These are phyloP conservation scores for Hibiscus trionum DNA, from an alignment of 345 rosid genomes.

Conservation along the genomic window DNA sequence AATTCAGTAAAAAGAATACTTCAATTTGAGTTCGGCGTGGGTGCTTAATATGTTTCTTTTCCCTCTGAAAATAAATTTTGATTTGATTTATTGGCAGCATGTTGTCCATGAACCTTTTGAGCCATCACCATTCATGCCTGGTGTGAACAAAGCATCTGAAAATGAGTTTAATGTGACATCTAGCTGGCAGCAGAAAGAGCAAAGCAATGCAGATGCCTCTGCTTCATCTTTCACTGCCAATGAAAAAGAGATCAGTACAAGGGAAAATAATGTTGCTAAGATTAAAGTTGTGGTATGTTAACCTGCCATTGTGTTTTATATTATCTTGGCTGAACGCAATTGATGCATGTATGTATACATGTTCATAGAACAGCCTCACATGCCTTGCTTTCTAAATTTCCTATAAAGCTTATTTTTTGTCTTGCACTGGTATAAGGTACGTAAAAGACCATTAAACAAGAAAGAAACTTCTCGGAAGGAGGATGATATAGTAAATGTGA, in stretches of 20 bases:
- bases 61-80: constrained; percentile 1
- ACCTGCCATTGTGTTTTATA: neutral
- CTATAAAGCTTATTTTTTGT: neutral
- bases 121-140: constrained; percentile 82
- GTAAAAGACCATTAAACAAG: constrained; percentile 93
- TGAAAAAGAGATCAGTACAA: constrained; percentile 66
- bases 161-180: constrained; percentile 48
- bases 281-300: constrained; percentile 92
- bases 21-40: neutral
- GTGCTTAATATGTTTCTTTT: neutral
- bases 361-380: neutral
- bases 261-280: constrained; percentile 82
- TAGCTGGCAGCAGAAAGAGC: constrained; percentile 40
- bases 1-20: neutral
- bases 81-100: constrained; percentile 51
- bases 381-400: neutral
- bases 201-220: constrained; percentile 48
- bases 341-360: neutral
- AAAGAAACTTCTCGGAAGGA: constrained; percentile 83
- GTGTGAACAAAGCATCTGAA: constrained; percentile 55
- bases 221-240: constrained; percentile 23
- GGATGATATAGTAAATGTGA: constrained; percentile 81
- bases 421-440: constrained; percentile 43
- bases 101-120: constrained; percentile 90
- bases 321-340: neutral